phyloP scores from a whole-genome alignment of 805 yeast species.

The Debaryomyces castellii region DNA sequence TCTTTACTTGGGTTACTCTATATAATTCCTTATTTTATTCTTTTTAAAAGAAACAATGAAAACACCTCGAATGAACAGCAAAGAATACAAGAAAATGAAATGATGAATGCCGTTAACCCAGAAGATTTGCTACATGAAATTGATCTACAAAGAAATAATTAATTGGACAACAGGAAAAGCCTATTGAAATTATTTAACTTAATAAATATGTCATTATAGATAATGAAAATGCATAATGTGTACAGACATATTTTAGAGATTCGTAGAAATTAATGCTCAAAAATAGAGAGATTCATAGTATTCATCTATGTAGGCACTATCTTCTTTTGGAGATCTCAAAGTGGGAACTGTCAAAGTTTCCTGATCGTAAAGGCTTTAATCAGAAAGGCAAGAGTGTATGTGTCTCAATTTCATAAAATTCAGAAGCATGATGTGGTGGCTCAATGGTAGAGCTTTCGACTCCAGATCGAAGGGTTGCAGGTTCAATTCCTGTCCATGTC shows the following conservation, averaged over 20 bases:
- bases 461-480: constrained; percentile 72
- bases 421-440: constrained; percentile 25
- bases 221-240: background rate
- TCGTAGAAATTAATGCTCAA: too few species aligned
- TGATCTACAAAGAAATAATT: constrained; percentile 35
- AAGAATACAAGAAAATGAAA: constrained; percentile 43
- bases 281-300: too few species aligned
- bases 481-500: constrained; percentile 81
- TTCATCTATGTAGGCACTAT: too few species aligned
- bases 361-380: too few species aligned
- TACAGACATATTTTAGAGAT: too few species aligned
- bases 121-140: constrained; percentile 45
- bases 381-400: too few species aligned
- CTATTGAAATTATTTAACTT: too few species aligned
- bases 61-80: constrained; percentile 17
- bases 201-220: background rate
- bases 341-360: too few species aligned
- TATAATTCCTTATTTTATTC: constrained; percentile 36
- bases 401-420: too few species aligned
- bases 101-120: constrained; percentile 45
- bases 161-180: background rate
- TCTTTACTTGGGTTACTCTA: constrained; percentile 40
- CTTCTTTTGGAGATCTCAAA: too few species aligned
- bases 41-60: constrained; percentile 29
- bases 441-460: constrained; percentile 36